Evolutionary conservation across 2,329 filamentous ascomycete genomes (phyloP), one percentile per base, ranked within the genome.

Genomic region (Plectosphaerella sp.): DNA sequence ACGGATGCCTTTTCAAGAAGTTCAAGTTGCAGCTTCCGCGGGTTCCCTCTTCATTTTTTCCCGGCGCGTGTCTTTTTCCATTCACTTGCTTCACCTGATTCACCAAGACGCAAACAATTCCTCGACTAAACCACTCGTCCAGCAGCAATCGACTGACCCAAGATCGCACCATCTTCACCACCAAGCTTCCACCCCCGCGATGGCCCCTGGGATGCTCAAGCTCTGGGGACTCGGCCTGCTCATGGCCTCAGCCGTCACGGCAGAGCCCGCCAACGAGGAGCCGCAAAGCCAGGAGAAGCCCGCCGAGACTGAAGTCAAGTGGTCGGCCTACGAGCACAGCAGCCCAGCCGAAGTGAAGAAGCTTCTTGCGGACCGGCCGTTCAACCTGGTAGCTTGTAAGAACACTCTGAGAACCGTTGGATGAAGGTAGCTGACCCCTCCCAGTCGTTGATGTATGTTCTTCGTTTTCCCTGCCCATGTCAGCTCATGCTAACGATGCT

Each of bases 381-480:
- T 59, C 25, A 62, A 60, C 1, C 54, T 70, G 2, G 58, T 67
- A 35, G 67, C 67, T 14, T 70, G 67, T 69, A 57, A 61, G 68
- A 61, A 7, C 11, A 18, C 16, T 25, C 5, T 10, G 18, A 14
- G 9, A 45, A 15, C n/a, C 2, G 6, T 24, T 35, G 33, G 7
- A 5, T 7, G 15, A 9, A 10, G 4, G 1, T 18, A n/a, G 36
- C 47, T 48, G 9, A 48, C 47, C 1, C 5, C 28, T 33, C 28
- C 16, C n/a, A 47, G 41, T 49, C 10, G 24, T 49, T 25, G 24
- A 49, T 16, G 20, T 36, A 22, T 48, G 46, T 37, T 16, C 33
- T 22, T 33, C 18, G n/a, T 7, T 18, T 24, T 3, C 25, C 7
- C 6, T 1, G 15, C 25, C 10, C 28, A 15, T 15, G 15, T 47